Evolutionary conservation across 768 basidiomycete species (phyloP).

Genomic region (Psilocybe subaeruginosa): DNA sequence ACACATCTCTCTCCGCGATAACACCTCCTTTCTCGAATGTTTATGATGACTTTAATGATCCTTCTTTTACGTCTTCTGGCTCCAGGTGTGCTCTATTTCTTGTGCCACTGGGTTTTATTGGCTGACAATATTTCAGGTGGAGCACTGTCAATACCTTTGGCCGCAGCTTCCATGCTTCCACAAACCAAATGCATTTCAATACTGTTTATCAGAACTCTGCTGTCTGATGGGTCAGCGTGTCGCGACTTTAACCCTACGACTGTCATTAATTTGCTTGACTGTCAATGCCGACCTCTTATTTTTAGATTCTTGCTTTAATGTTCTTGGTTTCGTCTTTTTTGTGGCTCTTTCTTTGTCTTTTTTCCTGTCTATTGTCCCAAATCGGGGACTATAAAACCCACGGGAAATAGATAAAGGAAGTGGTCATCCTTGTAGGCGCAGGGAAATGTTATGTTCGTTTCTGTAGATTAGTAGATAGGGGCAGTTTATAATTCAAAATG

Average conservation of each 20-base stretch:
- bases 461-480: neutral
- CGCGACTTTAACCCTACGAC: neutral
- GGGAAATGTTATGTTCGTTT: neutral
- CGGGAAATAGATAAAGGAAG: neutral
- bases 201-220: conserved; percentile 11
- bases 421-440: neutral
- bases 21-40: conserved; percentile 13
- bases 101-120: neutral
- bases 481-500: neutral
- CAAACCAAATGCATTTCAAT: conserved; percentile 8
- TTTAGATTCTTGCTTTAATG: neutral
- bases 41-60: conserved; percentile 11
- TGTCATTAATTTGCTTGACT: neutral
- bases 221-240: conserved; percentile 2
- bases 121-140: conserved; percentile 1
- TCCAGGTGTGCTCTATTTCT: neutral
- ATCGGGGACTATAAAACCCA: neutral
- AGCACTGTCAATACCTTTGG: neutral
- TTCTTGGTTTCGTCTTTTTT: neutral
- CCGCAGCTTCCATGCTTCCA: conserved; percentile 1
- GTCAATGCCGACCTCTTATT: neutral
- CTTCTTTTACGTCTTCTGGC: conserved; percentile 1
- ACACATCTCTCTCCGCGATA: conserved; percentile 17
- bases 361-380: neutral
- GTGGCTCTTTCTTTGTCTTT: neutral